Base-by-base conservation (phyloP, 352 stramenopile genomes). In the Phytopythium chamaehyphon region DNA sequence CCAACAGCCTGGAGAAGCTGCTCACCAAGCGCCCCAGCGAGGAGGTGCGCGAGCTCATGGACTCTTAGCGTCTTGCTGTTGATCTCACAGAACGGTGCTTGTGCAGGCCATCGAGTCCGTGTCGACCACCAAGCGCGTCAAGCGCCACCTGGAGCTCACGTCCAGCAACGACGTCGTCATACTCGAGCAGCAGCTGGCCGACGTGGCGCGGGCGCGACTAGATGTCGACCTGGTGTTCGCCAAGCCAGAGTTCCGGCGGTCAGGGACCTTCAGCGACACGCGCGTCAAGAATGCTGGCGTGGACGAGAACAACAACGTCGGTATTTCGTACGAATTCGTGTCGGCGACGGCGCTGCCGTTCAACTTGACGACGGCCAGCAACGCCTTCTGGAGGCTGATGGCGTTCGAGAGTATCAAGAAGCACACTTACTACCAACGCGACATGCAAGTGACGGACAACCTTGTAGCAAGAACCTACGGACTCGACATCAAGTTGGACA, bases 361-460 rank as follows among this genome's bases (percentile, higher is more conserved):
- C 24, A 61, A 68, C 40, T 33, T 75, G 3, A 35, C 54, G 7
- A 57, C 64, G 6, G 62, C 66, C 0, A 45, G 43, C 21, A 64
- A 53, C 7, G 69, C 61, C 2, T 57, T 83, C 12, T 80, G 69
- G 64, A 64, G 67, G 9, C 46, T 69, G 18, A 50, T 77, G 36
- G 62, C 62, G n/a, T 46, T 48, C 21, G 66, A 69, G 46, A 45
- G 61, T 3, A 54, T 62, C 6, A 54, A 54, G 16, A 69, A 60
- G 23, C 54, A 66, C 9, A 65, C 54, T 28, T 71, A 69, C 46
- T 70, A 63, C 47, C 51, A 64, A 26, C 44, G 44, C 24, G 51
- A 58, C 6, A 40, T 57, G 9, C 16, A 72, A 28, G 33, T 58
- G 6, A 64, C 57, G 1, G 51, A 69, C n/a, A 57, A 63, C 26